These are phyloP conservation scores for Trichoderma brevicompactum DNA, from an alignment of 2,329 filamentous ascomycete species.

Conservation along the genomic window DNA sequence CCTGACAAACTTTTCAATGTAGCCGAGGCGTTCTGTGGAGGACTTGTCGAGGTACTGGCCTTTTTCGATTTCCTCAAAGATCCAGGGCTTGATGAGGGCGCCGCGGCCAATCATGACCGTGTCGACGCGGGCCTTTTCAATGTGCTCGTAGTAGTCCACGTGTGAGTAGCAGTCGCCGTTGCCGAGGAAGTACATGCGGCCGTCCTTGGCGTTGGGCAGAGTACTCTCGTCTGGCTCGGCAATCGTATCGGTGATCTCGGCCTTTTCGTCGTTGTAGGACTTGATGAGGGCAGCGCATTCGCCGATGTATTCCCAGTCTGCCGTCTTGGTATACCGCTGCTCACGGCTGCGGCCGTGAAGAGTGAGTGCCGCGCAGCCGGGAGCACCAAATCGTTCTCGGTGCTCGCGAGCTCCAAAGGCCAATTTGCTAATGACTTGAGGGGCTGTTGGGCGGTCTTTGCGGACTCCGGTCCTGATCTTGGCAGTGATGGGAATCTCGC, in stretches of 20 bases:
- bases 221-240: constrained; percentile 76
- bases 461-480: constrained; percentile 94
- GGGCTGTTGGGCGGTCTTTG: constrained; percentile 76
- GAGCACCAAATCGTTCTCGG: constrained; percentile 69
- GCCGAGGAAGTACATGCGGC: constrained; percentile 86
- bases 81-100: constrained; percentile 95
- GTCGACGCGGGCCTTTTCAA: constrained; percentile 80
- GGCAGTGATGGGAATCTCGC: constrained; percentile 87
- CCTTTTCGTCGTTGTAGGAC: constrained; percentile 71
- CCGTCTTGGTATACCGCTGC: constrained; percentile 87
- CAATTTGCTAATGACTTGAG: constrained; percentile 80
- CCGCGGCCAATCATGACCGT: constrained; percentile 97
- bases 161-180: constrained; percentile 98
- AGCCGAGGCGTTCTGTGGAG: constrained; percentile 79
- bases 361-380: constrained; percentile 92
- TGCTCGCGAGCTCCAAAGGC: constrained; percentile 78
- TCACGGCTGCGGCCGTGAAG: constrained; percentile 92
- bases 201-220: constrained; percentile 66
- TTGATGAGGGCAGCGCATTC: constrained; percentile 86
- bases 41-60: constrained; percentile 97
- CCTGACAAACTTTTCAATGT: constrained; percentile 86
- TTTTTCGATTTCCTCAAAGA: constrained; percentile 93
- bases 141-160: constrained; percentile 78
- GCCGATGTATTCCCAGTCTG: constrained; percentile 95
- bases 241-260: constrained; percentile 72